Base-by-base conservation (phyloP, 2,329 filamentous ascomycete genomes). In the Sclerotiophoma versabilis region DNA sequence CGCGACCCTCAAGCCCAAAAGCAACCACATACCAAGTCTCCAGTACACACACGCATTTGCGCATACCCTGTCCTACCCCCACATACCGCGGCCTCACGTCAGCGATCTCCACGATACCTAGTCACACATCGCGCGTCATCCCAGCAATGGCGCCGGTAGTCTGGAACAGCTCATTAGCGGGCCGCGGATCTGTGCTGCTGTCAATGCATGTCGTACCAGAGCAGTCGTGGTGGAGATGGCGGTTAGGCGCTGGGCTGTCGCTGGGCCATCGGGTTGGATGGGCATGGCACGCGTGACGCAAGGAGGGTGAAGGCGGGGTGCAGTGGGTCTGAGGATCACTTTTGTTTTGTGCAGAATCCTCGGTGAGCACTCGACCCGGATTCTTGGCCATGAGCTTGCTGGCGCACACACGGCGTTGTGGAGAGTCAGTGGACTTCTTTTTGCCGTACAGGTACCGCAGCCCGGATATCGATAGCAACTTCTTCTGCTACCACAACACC, bases 151-250 rank as follows among this genome's bases (percentile, higher is more conserved):
- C 38, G 38, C 38, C 50, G 26, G 10, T 19, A 14, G 32, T 19
- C 32, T 43, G 37, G 36, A 47, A 43, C 37, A 48, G 19, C 43
- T 44, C 26, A 48, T 48, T 48, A 48, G 43, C 32, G 50, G 37
- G 30, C 44, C 38, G 48, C 44, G 20, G 50, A 54, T 48, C 44
- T 39, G 25, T 32, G 12, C 50, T 15, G 26, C 2, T 33, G 19
- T 44, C 38, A 48, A 48, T 48, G 50, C 44, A 48, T 44, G 50
- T 54, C 44, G 44, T 27, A 44, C 44, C 26, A 20, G 20, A 39
- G 14, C 10, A 22, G 42, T 27, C 27, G 23, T 17, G 29, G 49
- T 36, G 49, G 43, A 41, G 25, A 47, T 53, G 36, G 47, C 20
- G 26, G 30, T 8, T 33, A 42, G 37, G 49, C 50, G 44, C 44